These are phyloP conservation scores for Aspergillus sp. DNA, from an alignment of 2,329 filamentous ascomycete genomes.

Conservation along the genomic window DNA sequence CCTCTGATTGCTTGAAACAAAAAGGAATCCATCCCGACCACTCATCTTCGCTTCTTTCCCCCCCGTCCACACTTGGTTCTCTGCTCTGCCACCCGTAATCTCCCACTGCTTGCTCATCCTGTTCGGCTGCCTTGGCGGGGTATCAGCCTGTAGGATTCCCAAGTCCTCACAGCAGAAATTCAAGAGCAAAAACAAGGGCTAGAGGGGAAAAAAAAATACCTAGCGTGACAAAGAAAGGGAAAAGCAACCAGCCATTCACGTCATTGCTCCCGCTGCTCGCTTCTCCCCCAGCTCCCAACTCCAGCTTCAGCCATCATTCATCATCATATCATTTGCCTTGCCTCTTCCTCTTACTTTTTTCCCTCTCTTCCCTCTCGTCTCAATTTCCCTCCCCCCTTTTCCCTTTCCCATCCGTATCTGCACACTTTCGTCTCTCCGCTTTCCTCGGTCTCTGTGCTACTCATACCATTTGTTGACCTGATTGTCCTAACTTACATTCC, in stretches of 20 bases:
- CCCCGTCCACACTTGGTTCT: neutral
- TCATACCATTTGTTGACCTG: neutral
- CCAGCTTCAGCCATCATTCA: conserved; percentile 4
- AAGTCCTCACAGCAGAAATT: neutral
- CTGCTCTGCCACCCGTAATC: neutral
- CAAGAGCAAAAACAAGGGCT: neutral
- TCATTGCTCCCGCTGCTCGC: neutral
- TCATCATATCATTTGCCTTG: conserved; percentile 9
- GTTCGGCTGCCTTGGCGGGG: conserved; percentile 9
- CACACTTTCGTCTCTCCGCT: neutral
- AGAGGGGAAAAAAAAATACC: no score
- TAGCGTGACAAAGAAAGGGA: conserved; percentile 3
- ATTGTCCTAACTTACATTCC: neutral
- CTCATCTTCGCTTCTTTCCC: neutral
- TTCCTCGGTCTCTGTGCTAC: neutral
- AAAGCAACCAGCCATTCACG: conserved; percentile 7
- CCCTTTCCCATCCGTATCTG: neutral
- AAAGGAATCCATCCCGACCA: conserved; percentile 1
- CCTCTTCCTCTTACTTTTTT: neutral
- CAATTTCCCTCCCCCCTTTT: neutral
- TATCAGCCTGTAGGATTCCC: neutral
- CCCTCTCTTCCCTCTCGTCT: conserved; percentile 3
- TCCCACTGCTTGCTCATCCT: neutral
- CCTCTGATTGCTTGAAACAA: conserved; percentile 1
- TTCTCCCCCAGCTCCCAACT: neutral